These are phyloP conservation scores for Aureobasidium mangrovei DNA, from an alignment of 2,329 filamentous ascomycete species.

Conservation along the genomic window DNA sequence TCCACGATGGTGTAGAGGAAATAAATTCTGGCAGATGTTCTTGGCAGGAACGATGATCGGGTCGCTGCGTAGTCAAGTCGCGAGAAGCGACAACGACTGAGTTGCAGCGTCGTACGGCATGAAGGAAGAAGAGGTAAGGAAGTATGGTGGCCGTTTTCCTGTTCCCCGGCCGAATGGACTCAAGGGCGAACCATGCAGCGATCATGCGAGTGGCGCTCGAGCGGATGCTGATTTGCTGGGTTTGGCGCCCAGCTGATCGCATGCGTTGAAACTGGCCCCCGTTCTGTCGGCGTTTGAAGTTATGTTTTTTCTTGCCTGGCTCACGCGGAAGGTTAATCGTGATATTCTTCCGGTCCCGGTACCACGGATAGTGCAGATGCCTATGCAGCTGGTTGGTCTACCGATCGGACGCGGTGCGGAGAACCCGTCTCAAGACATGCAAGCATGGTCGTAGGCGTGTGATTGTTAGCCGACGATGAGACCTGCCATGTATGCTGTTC, in stretches of 20 bases:
- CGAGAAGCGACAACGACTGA: conserved; percentile 8
- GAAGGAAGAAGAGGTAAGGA: not conserved
- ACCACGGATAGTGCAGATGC: conserved; percentile 1
- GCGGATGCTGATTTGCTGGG: not conserved
- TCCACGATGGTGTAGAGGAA: conserved; percentile 6
- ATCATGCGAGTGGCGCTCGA: conserved; percentile 12
- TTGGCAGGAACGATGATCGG: conserved; percentile 11
- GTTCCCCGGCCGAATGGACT: conserved; percentile 11
- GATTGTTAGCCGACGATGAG: not conserved
- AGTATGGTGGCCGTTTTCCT: conserved; percentile 6
- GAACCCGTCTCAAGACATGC: not conserved
- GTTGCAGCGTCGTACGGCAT: conserved; percentile 8
- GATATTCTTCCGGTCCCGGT: not conserved
- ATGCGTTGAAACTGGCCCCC: not conserved
- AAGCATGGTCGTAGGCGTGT: not conserved
- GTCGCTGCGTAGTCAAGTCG: not conserved
- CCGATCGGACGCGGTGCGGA: not conserved
- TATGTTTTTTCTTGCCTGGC: conserved; percentile 3
- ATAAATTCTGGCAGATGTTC: conserved; percentile 6
- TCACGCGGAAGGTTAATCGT: not conserved
- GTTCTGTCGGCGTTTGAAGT: conserved; percentile 9
- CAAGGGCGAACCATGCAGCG: conserved; percentile 6
- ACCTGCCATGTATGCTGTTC: not conserved
- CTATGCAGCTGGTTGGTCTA: not conserved
- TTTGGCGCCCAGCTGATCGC: conserved; percentile 10